Base-by-base conservation (phyloP, 2,329 filamentous ascomycete genomes). In the Bipolaris cookei region DNA sequence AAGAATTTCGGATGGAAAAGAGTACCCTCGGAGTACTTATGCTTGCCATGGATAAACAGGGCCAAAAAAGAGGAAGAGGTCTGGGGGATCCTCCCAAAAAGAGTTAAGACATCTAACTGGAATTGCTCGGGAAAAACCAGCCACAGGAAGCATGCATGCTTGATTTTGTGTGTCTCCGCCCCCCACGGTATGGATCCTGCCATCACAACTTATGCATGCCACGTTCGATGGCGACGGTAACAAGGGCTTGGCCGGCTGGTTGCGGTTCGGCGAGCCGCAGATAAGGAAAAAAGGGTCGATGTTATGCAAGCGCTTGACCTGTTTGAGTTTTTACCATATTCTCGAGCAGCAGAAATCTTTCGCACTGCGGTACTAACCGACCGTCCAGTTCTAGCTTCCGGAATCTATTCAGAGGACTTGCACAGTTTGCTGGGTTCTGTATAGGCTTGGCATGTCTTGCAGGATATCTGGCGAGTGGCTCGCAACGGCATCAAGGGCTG, bases 281-380 rank as follows among this genome's bases (percentile, higher is more conserved):
- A 89, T 91, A 62, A 44, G 21, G 23, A 28, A 28, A 28, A 28
- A 28, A 25, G 25, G 25, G 25, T 28, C 61, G 41, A 58, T 52
- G 37, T 37, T 45, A 92, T 90, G 75, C 91, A 88, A 65, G 83
- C 84, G 84, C 81, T 69, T 81, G 83, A 41, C 77, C 80, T 49
- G 80, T 81, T 30, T 81, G 78, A 78, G 21, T 76, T 72, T 21
- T 79, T 78, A 39, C 20, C 11, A 60, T 14, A 20, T 80, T 80
- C 64, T 83, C 81, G 39, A 84, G 76, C 54, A 84, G 77, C 62
- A 83, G 61, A 3, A 4, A 80, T 73, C 82, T 83, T 56, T 78
- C 78, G 16, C 78, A 78, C 70, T 83, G 83, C 25, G 25, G 25
- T 79, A 83, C 16, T 14, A 41, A 20, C 82, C 82, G 16, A 80